Conservation (phyloP, 345 rosid species). For the Euphorbia tirucalli region DNA sequence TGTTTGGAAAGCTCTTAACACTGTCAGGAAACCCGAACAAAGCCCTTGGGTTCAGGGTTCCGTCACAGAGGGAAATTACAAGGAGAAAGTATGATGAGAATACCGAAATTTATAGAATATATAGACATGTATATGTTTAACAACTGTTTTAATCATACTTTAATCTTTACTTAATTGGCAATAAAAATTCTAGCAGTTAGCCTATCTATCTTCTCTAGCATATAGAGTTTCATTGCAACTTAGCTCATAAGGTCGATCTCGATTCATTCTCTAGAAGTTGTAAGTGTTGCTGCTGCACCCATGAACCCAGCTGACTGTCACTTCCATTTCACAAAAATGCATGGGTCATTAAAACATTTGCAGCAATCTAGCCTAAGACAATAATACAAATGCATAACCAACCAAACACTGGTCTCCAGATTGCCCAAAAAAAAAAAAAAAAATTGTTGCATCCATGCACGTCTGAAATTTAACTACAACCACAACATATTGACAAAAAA, state of each 20-base stretch:
- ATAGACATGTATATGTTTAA: neutral
- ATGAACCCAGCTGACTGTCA: too few species aligned
- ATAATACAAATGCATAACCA: neutral
- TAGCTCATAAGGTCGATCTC: too few species aligned
- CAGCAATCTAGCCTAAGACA: neutral
- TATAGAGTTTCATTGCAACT: neutral
- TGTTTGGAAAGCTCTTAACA: conserved; percentile 58
- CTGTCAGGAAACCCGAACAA: conserved; percentile 30
- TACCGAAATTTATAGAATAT: neutral
- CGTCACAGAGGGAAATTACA: neutral
- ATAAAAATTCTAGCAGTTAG: neutral
- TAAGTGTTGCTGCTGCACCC: too few species aligned
- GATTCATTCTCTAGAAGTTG: too few species aligned
- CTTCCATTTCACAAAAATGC: neutral
- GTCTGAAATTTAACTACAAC: conserved; percentile 5
- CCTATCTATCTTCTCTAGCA: neutral
- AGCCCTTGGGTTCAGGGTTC: conserved; percentile 49
- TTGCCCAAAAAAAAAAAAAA: conserved; percentile 1
- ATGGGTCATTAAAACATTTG: neutral
- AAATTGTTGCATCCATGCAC: neutral
- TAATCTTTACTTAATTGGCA: neutral
- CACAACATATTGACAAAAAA: conserved; percentile 18
- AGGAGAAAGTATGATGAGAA: neutral
- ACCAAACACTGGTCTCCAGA: neutral
- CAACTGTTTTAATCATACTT: neutral